Evolutionary conservation across 176 grass and related monocot genomes (phyloP).

Genomic region (Saccharum spontaneum): DNA sequence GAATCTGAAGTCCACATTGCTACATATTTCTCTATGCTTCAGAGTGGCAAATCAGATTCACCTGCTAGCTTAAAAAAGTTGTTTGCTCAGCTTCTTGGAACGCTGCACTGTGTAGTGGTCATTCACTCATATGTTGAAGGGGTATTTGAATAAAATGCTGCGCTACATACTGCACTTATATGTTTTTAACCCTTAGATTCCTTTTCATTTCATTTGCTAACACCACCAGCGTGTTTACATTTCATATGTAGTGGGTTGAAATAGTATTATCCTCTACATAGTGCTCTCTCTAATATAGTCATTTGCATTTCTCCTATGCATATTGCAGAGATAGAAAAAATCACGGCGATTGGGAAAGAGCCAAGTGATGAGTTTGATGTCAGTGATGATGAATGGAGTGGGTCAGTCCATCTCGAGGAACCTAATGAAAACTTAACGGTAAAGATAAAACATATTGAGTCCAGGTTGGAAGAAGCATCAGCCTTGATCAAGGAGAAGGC

Average conservation of each 20-base stretch:
- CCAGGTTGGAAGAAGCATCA: slow-evolving; percentile 43
- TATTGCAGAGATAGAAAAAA: slow-evolving; percentile 65
- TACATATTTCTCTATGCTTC: not conserved
- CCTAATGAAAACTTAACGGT: slow-evolving; percentile 36
- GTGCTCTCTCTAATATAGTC: not conserved
- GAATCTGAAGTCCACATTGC: not conserved
- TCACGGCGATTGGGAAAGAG: slow-evolving; percentile 40
- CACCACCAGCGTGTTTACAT: not conserved
- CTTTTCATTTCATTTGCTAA: not conserved
- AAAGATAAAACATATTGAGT: slow-evolving; percentile 43
- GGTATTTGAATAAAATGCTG: not conserved
- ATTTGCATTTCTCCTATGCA: slow-evolving; percentile 6
- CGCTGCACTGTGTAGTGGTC: not conserved
- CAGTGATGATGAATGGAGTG: slow-evolving; percentile 39
- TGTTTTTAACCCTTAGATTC: not conserved
- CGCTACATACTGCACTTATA: not conserved
- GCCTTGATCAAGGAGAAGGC: slow-evolving; percentile 44
- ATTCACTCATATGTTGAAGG: not conserved
- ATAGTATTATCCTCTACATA: not conserved
- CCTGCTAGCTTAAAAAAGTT: not conserved
- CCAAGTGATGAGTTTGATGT: slow-evolving; percentile 27
- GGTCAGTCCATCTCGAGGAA: slow-evolving; percentile 23
- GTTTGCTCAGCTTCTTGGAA: not conserved
- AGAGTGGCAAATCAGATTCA: not conserved
- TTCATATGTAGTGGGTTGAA: not conserved